Evolutionary conservation across 2,329 filamentous ascomycete genomes (phyloP).

Genomic region (Talaromyces verruculosus): DNA sequence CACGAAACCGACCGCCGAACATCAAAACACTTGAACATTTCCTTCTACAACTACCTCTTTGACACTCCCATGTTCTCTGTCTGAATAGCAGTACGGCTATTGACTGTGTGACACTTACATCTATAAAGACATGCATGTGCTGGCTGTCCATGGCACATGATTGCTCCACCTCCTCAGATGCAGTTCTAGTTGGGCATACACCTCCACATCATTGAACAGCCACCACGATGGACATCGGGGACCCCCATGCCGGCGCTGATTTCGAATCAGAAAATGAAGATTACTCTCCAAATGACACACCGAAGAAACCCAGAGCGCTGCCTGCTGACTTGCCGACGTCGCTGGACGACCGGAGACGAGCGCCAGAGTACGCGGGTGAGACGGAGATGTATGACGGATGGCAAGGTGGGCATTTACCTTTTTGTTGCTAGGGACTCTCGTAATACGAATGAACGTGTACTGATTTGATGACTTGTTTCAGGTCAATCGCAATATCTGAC

Average conservation of each 20-base stretch:
- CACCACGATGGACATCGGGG: conserved; percentile 21
- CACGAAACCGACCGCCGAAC: conserved; percentile 1
- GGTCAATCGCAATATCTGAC: conserved; percentile 95
- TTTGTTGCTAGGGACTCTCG: not conserved
- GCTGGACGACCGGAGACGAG: conserved; percentile 77
- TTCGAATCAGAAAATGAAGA: conserved; percentile 16
- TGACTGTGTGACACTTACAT: not conserved
- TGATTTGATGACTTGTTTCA: conserved; percentile 41
- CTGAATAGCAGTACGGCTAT: not conserved
- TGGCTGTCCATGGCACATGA: conserved; percentile 16
- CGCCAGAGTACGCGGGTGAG: conserved; percentile 70
- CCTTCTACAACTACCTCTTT: not conserved
- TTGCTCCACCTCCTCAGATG: conserved; percentile 14
- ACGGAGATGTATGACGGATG: conserved; percentile 99
- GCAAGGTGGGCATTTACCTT: conserved; percentile 67
- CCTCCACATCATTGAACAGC: conserved; percentile 1
- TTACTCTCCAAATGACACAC: conserved; percentile 14
- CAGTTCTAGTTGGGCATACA: conserved; percentile 11
- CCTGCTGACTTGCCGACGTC: conserved; percentile 87
- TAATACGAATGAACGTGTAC: not conserved
- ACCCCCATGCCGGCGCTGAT: conserved; percentile 33
- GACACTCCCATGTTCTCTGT: not conserved
- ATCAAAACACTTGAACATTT: conserved; percentile 3
- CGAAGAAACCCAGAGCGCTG: conserved; percentile 49
- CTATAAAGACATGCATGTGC: not conserved